A percentile compares a stretch with the other conserved stretches of the same genome.
Conservation (phyloP, 495 filamentous ascomycete genomes). For the Penicillium atrosanguineum region DNA sequence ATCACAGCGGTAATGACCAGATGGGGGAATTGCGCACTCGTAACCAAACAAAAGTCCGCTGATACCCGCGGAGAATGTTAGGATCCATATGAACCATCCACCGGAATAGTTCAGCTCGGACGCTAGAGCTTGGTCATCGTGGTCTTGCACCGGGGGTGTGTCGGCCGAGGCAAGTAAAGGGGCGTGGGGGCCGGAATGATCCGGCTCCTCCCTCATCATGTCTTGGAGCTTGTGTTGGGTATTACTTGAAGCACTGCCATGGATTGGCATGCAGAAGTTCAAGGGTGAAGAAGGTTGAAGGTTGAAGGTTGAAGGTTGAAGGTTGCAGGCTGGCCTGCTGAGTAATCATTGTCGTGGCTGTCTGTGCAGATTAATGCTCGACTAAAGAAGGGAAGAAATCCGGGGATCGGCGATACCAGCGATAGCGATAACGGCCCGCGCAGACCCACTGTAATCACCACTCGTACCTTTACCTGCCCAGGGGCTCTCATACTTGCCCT, state of each 20-base stretch:
- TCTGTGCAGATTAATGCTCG: too few species aligned
- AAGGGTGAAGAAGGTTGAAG: neutral
- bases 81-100: conserved; percentile 62
- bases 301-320: neutral
- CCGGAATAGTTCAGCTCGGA: conserved; percentile 24
- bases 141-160: conserved; percentile 7
- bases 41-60: conserved; percentile 88
- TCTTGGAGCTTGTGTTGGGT: conserved; percentile 4
- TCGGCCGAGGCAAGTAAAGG: conserved; percentile 30
- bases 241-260: conserved; percentile 9
- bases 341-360: too few species aligned
- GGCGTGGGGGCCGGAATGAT: conserved; percentile 22
- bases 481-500: too few species aligned
- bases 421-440: too few species aligned
- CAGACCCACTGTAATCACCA: too few species aligned
- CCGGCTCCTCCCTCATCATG: conserved; percentile 30
- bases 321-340: too few species aligned
- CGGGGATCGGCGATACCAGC: too few species aligned
- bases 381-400: too few species aligned
- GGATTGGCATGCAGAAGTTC: neutral
- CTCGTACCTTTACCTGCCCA: too few species aligned
- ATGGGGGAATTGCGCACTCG: conserved; percentile 44
- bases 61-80: conserved; percentile 79
- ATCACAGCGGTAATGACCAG: neutral
- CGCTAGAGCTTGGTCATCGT: conserved; percentile 10